Evolutionary conservation across 305 asterid species (phyloP).

Genomic region (Fraxinus latifolia): DNA sequence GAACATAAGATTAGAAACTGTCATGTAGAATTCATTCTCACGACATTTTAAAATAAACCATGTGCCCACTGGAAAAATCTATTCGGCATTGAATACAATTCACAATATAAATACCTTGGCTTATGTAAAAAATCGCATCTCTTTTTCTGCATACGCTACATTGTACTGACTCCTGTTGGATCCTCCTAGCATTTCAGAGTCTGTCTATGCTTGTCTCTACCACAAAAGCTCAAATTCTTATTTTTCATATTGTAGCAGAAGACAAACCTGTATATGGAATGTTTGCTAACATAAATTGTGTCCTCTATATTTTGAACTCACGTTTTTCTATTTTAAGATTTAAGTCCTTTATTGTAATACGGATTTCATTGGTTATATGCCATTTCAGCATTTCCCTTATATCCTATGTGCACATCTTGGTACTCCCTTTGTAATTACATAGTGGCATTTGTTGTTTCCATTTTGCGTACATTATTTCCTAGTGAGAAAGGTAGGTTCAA

Average conservation of each 20-base stretch:
- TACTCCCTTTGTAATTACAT: neutral
- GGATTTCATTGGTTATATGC: constrained; percentile 5
- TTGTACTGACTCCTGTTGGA: neutral
- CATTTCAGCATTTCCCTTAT: neutral
- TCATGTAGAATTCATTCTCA: neutral
- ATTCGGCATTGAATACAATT: neutral
- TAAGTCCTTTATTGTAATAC: neutral
- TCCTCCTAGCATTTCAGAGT: neutral
- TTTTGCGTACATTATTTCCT: constrained; percentile 10
- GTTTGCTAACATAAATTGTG: neutral
- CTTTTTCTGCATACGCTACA: neutral
- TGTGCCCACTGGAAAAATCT: neutral
- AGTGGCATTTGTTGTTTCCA: neutral
- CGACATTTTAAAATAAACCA: neutral
- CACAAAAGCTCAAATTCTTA: neutral
- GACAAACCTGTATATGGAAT: neutral
- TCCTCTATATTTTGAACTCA: neutral
- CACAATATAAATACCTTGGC: neutral
- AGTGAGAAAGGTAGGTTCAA: constrained; percentile 13
- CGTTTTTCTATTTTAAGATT: constrained; percentile 1
- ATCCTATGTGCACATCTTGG: constrained; percentile 2
- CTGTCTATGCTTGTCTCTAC: neutral
- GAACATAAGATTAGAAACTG: neutral
- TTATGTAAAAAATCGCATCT: neutral
- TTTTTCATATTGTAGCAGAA: neutral